These are phyloP conservation scores for Rhynchosporium agropyri DNA, from an alignment of 2,329 filamentous ascomycete species.

Conservation along the genomic window DNA sequence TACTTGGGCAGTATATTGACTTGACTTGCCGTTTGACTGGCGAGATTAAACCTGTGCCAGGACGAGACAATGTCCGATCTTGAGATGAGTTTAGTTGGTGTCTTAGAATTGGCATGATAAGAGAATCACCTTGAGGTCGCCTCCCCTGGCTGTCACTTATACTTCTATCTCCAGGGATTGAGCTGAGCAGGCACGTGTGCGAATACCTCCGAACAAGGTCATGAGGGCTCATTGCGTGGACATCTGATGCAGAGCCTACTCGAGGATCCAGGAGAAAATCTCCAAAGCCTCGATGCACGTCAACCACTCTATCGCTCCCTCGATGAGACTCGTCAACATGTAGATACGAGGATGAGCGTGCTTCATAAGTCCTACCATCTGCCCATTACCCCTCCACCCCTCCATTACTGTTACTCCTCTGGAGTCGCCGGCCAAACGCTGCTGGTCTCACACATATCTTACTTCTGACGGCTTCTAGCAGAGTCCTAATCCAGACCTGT, in stretches of 20 bases:
- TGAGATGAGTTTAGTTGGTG: no score
- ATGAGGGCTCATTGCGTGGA: neutral
- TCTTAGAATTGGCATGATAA: no score
- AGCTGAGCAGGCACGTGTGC: neutral
- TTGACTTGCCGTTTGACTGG: no score
- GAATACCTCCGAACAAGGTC: neutral
- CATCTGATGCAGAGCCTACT: neutral
- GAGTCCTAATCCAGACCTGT: neutral
- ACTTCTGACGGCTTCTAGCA: neutral
- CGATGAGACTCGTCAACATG: neutral
- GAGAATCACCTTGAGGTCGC: no score
- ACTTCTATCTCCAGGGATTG: neutral
- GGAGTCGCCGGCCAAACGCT: neutral
- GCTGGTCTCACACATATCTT: neutral
- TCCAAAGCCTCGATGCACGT: neutral
- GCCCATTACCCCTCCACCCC: neutral
- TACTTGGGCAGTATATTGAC: neutral
- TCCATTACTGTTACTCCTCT: neutral
- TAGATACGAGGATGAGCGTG: constrained; percentile 1
- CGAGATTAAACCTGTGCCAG: no score
- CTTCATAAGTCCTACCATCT: neutral
- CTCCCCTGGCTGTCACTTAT: no score
- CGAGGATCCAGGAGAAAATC: neutral
- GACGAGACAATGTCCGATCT: no score
- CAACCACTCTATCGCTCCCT: neutral